These are phyloP conservation scores for Solanum acaule DNA, from an alignment of 257 asterid genomes.

Conservation along the genomic window DNA sequence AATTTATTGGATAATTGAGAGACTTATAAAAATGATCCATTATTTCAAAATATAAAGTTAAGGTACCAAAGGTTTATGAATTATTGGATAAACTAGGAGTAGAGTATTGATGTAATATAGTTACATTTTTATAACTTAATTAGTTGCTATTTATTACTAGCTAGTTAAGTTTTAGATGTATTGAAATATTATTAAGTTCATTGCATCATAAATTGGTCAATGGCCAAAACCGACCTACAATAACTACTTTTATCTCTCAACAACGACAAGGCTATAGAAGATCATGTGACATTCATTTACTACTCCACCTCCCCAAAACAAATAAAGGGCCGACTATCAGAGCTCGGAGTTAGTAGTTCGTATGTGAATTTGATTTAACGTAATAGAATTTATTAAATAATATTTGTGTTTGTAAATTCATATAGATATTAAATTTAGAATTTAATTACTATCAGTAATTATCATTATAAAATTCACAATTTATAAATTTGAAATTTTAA, in stretches of 20 bases:
- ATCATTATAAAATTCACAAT: too few species aligned
- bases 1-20: too few species aligned
- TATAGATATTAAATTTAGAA: too few species aligned
- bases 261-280: neutral
- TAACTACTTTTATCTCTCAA: neutral
- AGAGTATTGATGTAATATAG: neutral
- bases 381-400: too few species aligned
- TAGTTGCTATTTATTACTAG: neutral
- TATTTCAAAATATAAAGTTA: too few species aligned
- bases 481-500: too few species aligned
- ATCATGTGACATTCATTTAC: neutral
- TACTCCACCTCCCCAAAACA: neutral
- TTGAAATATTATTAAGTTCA: too few species aligned
- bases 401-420: too few species aligned
- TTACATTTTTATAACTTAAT: neutral
- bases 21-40: too few species aligned
- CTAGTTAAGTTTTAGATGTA: neutral
- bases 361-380: rapidly evolving
- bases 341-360: rapidly evolving
- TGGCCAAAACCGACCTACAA: neutral
- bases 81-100: neutral
- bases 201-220: neutral
- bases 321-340: neutral
- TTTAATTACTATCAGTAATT: too few species aligned
- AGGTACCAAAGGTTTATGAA: neutral